Evolutionary conservation across 2,329 filamentous ascomycete genomes (phyloP), one percentile per base, ranked within the genome.

Genomic region (Allantophomopsis lycopodina): DNA sequence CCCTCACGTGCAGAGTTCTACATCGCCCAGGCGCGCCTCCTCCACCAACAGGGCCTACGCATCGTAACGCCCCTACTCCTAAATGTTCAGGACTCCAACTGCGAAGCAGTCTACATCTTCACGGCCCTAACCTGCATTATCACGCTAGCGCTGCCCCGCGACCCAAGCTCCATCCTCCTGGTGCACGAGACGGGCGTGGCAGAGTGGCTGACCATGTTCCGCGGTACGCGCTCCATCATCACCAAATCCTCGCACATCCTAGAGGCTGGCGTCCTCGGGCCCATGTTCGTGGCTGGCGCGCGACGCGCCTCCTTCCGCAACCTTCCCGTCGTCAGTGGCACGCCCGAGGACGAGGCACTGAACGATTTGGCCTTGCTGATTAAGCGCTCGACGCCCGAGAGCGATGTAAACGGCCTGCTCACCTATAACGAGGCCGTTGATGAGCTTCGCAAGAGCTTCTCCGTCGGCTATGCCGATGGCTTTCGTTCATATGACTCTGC

Each of bases 11-110:
- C 43, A 62, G 5, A 46, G 49, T 2, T 48, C 16, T 34, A 34
- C 12, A 15, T 34, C 14, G n/a, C 32, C 5, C 32, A 34, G 11
- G 32, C 4, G 15, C 32, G 16, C 7, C 16, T 15, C 16, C 32
- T 15, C 7, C 16, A 34, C 16, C 14, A 34, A 34, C 14, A 15
- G 4, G 32, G 14, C 13, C 32, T 34, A 34, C 32, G 32, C 16
- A 14, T 17, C 6, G 32, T 17, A 8, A 34, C 32, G 7, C 12
- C 32, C 4, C 7, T 34, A 3, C 32, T 34, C 14, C 32, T 17
- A 15, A 17, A 60, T 12, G 55, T 67, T 14, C 59, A 60, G 2
- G 50, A 58, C 4, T 52, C 57, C 1, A 64, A 64, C 35, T 60
- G 59, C 31, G 60, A 62, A 11, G 62, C 64, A 1, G 50, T 65